Conservation (phyloP, 129 eudicot species). For the Flaveria bidentis region DNA sequence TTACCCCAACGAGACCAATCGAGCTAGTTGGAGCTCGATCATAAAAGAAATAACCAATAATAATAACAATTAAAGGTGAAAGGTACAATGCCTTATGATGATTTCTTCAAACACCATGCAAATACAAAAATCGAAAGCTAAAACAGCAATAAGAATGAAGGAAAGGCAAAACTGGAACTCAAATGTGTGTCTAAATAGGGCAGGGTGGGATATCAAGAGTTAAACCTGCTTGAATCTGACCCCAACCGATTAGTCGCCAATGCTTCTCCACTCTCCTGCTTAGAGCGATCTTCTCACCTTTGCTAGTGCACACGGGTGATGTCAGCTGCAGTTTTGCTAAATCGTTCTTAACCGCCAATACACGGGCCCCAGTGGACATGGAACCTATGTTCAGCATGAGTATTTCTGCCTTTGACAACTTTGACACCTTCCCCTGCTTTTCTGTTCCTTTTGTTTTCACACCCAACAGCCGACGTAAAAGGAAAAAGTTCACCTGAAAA, state of each 20-base stretch:
- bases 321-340: constrained; percentile 91
- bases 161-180: constrained; percentile 44
- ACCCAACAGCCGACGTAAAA: constrained; percentile 82
- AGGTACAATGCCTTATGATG: constrained; percentile 21
- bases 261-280: constrained; percentile 95
- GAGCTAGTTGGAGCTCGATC: too few species aligned
- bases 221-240: constrained; percentile 90
- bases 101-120: constrained; percentile 27
- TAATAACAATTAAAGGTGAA: not conserved
- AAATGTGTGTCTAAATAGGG: constrained; percentile 38
- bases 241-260: constrained; percentile 99
- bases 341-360: constrained; percentile 83
- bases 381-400: constrained; percentile 96
- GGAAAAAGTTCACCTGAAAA: constrained; percentile 81
- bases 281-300: constrained; percentile 91
- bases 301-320: constrained; percentile 96
- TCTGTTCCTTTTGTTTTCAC: constrained; percentile 95
- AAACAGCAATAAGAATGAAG: not conserved
- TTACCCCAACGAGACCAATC: too few species aligned
- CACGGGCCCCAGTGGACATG: constrained; percentile 97
- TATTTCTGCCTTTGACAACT: constrained; percentile 77
- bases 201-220: constrained; percentile 93
- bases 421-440: constrained; percentile 87
- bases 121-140: constrained; percentile 13
- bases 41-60: not conserved